phyloP scores from a whole-genome alignment of 202 grass and related monocot genomes.

The Digitaria exilis region DNA sequence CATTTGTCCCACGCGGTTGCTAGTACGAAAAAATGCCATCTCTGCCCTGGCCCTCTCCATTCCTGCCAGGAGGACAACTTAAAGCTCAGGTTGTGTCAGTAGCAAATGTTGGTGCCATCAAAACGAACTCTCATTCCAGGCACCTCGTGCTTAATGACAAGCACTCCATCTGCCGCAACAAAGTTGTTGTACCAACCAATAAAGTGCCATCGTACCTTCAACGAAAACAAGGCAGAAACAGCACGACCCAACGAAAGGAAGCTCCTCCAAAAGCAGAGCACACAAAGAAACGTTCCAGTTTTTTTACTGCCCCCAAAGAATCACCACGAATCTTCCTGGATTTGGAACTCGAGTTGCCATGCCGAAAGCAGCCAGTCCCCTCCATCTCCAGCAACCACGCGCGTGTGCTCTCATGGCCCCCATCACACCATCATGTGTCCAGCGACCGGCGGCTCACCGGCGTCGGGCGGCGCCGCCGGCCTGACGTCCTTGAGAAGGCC shows the following conservation, averaged over 20 bases:
- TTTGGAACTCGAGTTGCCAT: conserved; percentile 22
- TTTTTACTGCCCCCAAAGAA: neutral
- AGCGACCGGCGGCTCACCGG: neutral
- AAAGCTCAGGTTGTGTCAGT: neutral
- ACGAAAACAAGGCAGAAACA: conserved; percentile 28
- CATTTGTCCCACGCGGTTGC: neutral
- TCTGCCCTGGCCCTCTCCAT: neutral
- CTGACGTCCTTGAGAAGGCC: conserved; percentile 78
- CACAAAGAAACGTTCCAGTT: neutral
- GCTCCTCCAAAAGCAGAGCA: conserved; percentile 22
- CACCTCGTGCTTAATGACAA: conserved; percentile 14
- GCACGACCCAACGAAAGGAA: neutral
- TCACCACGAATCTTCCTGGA: conserved; percentile 38
- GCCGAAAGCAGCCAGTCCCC: conserved; percentile 1
- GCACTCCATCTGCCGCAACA: neutral
- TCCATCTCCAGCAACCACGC: neutral
- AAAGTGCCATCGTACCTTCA: conserved; percentile 18
- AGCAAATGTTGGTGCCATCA: conserved; percentile 2
- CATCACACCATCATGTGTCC: neutral
- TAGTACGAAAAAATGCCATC: neutral
- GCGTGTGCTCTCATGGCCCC: neutral
- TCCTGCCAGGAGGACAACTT: neutral
- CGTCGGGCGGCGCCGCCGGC: neutral
- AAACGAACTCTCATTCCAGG: conserved; percentile 8
- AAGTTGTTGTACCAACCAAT: conserved; percentile 33